phyloP scores from a whole-genome alignment of 2,329 filamentous ascomycete genomes.

The Curvularia hawaiiensis region DNA sequence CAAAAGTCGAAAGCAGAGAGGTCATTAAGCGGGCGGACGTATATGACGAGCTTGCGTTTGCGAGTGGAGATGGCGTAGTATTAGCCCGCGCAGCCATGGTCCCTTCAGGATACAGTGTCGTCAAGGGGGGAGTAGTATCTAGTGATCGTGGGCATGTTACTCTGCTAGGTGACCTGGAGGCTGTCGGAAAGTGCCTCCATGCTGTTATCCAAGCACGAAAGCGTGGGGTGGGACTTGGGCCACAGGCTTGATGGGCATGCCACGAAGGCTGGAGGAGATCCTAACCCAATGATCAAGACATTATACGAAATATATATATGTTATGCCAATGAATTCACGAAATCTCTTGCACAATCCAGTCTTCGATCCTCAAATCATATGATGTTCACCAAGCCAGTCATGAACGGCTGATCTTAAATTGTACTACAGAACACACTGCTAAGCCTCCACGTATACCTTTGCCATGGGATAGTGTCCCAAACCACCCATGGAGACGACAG shows the following conservation, averaged over 20 bases:
- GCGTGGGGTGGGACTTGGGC: constrained; percentile 74
- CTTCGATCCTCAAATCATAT: background rate
- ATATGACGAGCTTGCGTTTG: constrained; percentile 87
- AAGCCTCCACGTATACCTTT: background rate
- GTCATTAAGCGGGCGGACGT: constrained; percentile 76
- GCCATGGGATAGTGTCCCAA: background rate
- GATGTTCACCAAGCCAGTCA: background rate
- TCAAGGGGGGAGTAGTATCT: constrained; percentile 73
- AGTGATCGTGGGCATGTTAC: constrained; percentile 88
- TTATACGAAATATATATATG: background rate
- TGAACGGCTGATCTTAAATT: background rate
- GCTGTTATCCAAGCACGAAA: constrained; percentile 70
- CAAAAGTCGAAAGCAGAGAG: constrained; percentile 73
- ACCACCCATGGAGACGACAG: background rate
- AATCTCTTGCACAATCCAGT: background rate
- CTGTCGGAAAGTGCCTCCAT: constrained; percentile 74
- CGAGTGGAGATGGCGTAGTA: constrained; percentile 86
- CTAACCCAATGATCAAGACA: background rate
- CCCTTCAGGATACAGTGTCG: constrained; percentile 76
- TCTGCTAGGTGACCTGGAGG: constrained; percentile 81
- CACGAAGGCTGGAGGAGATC: too few species aligned
- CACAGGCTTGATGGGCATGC: background rate
- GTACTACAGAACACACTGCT: background rate
- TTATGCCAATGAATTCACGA: background rate
- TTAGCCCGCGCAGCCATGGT: constrained; percentile 85